These are phyloP conservation scores for Phytophthora citricola DNA, from an alignment of 352 stramenopile species.

Conservation along the genomic window DNA sequence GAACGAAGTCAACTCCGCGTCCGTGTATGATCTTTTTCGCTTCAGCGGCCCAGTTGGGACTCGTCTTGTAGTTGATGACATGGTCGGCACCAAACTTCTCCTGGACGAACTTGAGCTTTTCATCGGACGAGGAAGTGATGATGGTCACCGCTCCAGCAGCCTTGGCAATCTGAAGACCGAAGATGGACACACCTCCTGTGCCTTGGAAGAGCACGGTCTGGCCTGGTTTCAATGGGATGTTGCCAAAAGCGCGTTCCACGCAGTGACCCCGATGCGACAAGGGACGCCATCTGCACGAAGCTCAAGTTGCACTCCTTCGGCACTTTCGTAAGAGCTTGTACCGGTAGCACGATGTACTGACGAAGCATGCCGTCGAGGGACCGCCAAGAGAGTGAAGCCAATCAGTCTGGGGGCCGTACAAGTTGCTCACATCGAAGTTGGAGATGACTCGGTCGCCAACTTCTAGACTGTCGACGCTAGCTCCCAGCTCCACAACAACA, in stretches of 20 bases:
- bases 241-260: slow-evolving; percentile 7
- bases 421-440: slow-evolving; percentile 13
- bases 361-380: slow-evolving; percentile 1
- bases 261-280: slow-evolving; percentile 6
- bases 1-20: slow-evolving; percentile 4
- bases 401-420: neutral
- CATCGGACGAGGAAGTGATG: slow-evolving; percentile 12
- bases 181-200: slow-evolving; percentile 9
- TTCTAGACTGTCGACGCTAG: slow-evolving; percentile 3
- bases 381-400: slow-evolving; percentile 9
- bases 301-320: slow-evolving; percentile 1
- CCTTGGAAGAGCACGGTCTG: slow-evolving; percentile 11
- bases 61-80: slow-evolving; percentile 15
- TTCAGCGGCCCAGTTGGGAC: slow-evolving; percentile 3
- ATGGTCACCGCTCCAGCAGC: slow-evolving; percentile 14
- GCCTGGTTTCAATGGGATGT: slow-evolving; percentile 1
- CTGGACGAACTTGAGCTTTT: slow-evolving; percentile 14
- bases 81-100: slow-evolving; percentile 10
- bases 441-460: slow-evolving; percentile 8
- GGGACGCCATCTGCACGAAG: slow-evolving; percentile 10
- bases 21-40: slow-evolving; percentile 5
- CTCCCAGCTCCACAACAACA: neutral
- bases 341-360: slow-evolving; percentile 2
- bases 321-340: slow-evolving; percentile 5
- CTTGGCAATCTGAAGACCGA: slow-evolving; percentile 20